Conservation (phyloP, 352 stramenopile species). For the Pythium utonaiense region DNA sequence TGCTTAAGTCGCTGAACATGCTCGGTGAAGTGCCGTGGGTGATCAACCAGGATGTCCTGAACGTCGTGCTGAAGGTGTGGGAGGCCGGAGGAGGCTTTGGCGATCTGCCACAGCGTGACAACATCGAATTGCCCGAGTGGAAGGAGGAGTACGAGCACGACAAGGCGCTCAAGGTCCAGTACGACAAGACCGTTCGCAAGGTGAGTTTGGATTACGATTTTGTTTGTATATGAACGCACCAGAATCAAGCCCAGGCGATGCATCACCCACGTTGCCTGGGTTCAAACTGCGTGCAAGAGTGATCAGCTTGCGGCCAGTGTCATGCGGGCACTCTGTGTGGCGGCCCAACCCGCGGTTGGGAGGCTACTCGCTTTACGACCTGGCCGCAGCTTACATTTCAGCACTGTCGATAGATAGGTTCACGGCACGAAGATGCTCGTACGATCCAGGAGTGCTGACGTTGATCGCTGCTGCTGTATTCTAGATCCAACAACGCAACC, state of each 20-base stretch:
- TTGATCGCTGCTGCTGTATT: conserved; percentile 4
- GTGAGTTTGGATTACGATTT: conserved; percentile 32
- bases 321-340: neutral
- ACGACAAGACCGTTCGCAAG: conserved; percentile 70
- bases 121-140: conserved; percentile 59
- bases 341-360: conserved; percentile 20
- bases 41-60: conserved; percentile 93
- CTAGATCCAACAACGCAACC: conserved; percentile 77
- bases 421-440: too few relatives aligned
- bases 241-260: conserved; percentile 82
- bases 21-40: conserved; percentile 92
- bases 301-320: conserved; percentile 17
- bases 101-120: conserved; percentile 86
- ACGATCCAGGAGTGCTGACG: neutral
- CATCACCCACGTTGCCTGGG: conserved; percentile 48
- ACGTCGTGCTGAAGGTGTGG: conserved; percentile 91
- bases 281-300: conserved; percentile 85
- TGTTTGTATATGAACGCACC: conserved; percentile 33
- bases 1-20: conserved; percentile 92
- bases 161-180: conserved; percentile 47
- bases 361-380: neutral
- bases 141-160: conserved; percentile 69
- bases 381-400: conserved; percentile 10
- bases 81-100: conserved; percentile 89
- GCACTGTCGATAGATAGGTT: neutral